These are phyloP conservation scores for Saposhnikovia divaricata DNA, from an alignment of 129 eudicot species.

Conservation along the genomic window DNA sequence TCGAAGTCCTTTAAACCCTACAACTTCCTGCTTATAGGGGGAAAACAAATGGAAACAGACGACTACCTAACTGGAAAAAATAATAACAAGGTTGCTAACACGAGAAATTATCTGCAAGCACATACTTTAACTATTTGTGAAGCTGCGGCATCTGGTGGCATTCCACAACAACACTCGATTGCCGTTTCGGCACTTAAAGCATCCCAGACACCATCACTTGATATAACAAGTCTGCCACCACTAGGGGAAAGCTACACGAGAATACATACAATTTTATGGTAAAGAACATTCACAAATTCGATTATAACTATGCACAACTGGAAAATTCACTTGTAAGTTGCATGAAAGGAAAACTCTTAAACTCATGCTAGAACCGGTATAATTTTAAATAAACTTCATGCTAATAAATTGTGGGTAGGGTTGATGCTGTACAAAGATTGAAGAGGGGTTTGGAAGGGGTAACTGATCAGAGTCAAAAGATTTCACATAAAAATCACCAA, in stretches of 20 bases:
- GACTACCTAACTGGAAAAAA: conserved; percentile 7
- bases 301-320: not conserved
- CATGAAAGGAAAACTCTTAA: not conserved
- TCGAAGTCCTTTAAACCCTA: conserved; percentile 70
- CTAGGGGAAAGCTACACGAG: conserved; percentile 63
- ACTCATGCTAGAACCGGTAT: not conserved
- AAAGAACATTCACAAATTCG: not conserved
- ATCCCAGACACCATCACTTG: conserved; percentile 99
- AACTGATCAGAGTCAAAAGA: not conserved
- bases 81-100: not conserved
- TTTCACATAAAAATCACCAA: not conserved
- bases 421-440: not conserved
- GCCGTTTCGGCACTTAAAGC: conserved; percentile 85
- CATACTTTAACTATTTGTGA: conserved; percentile 84
- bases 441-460: not conserved
- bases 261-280: not conserved
- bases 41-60: not conserved
- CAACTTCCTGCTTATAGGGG: conserved; percentile 54
- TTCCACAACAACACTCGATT: conserved; percentile 71
- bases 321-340: not conserved
- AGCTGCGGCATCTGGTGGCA: conserved; percentile 87
- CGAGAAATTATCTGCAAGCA: not conserved
- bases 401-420: not conserved
- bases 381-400: not conserved
- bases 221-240: conserved; percentile 85